Conservation (phyloP, 2,329 filamentous ascomycete species). For the Beauveria australis region DNA sequence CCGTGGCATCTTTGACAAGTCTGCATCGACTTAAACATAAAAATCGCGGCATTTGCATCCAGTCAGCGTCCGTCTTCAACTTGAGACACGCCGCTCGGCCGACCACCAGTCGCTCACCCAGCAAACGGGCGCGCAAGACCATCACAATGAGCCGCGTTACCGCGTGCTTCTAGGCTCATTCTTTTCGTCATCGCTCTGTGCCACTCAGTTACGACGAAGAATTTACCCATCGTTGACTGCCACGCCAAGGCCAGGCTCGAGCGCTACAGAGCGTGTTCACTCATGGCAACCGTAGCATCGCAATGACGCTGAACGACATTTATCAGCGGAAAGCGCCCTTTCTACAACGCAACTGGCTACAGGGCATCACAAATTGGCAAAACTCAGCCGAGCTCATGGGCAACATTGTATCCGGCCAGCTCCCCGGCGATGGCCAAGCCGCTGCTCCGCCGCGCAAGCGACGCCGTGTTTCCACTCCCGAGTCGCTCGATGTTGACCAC, state of each 20-base stretch:
- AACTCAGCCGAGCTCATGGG: slow-evolving; percentile 31
- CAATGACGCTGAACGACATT: slow-evolving; percentile 41
- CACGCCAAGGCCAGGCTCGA: background rate
- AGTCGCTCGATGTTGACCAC: slow-evolving; percentile 24
- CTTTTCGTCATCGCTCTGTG: too few relatives aligned
- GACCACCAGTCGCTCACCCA: background rate
- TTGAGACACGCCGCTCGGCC: background rate
- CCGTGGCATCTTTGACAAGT: background rate
- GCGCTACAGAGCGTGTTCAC: background rate
- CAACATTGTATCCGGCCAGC: slow-evolving; percentile 30
- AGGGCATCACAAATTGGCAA: slow-evolving; percentile 36
- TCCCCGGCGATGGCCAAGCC: slow-evolving; percentile 25
- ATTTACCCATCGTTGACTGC: background rate
- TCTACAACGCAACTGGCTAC: slow-evolving; percentile 47
- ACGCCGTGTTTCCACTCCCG: slow-evolving; percentile 37
- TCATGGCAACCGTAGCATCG: slow-evolving; percentile 14
- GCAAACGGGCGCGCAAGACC: background rate
- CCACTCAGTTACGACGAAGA: too few relatives aligned
- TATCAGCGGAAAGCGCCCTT: slow-evolving; percentile 44
- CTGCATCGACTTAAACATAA: too few relatives aligned
- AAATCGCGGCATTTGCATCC: background rate
- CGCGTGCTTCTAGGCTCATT: background rate
- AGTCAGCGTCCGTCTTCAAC: background rate
- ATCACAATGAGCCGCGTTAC: background rate
- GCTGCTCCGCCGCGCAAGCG: slow-evolving; percentile 40